Base-by-base conservation (phyloP, 2,329 filamentous ascomycete genomes). In the Neurospora crassa region DNA sequence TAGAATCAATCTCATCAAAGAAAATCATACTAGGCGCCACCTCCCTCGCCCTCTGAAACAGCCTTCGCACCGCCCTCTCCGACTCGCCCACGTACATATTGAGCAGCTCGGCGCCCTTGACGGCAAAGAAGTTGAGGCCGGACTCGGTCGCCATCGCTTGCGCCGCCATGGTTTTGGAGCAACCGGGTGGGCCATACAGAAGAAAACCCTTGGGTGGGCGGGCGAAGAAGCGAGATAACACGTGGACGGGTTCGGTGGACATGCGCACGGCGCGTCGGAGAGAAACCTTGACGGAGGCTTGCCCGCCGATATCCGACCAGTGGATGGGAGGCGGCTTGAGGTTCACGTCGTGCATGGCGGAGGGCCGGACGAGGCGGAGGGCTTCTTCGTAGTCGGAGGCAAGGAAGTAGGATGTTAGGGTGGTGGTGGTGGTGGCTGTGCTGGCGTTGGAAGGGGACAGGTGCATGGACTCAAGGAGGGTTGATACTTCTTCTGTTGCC, bases 31-130 rank as follows among this genome's bases (percentile, higher is more conserved):
- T 94, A 0, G 95, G 95, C 69, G 90, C 90, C 10, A 94, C 94
- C n/a, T 91, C 90, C 59, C 92, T 87, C 1, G 95, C 95, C 76
- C 94, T 92, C 70, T 90, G 87, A 79, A 98, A 97, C 1, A 97
- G 88, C 70, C 93, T 91, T 45, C 95, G 89, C 59, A 97, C 87
- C 8, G 91, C 90, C 12, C 93, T 89, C 82, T 98, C 95, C 1
- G 94, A 95, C 80, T 98, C 95, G 73, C 95, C 95, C 20, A 98
- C 94, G 80, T 97, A 98, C 92, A 97, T 97, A 82, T 94, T 96
- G 72, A 97, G 89, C 14, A 97, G 87, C 81, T 97, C 95, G 43
- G 93, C 93, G 37, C 94, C 95, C 82, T 97, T 97, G 75, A 98
- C 92, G 10, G 94, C 91, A 78, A 97, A 90, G 84, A 97, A 97